Evolutionary conservation across 345 rosid genomes (phyloP).

Genomic region (Psidium friedrichsthalianum): DNA sequence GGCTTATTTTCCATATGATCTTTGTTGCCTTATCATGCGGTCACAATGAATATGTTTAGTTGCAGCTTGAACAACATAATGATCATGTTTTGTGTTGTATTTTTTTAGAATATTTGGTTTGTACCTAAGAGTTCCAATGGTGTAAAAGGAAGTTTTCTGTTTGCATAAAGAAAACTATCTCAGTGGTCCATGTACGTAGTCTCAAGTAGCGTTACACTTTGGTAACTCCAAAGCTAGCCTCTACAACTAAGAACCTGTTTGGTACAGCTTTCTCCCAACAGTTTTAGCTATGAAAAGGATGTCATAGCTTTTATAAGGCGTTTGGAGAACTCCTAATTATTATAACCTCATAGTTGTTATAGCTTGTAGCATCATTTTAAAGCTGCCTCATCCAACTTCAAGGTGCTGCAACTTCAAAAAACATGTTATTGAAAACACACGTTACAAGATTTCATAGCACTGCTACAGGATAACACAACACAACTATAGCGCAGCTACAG

Average conservation of each 20-base stretch:
- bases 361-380: neutral
- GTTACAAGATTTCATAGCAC: neutral
- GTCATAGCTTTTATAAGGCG: neutral
- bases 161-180: neutral
- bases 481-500: neutral
- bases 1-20: neutral
- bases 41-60: neutral
- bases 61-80: neutral
- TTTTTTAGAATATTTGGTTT: neutral
- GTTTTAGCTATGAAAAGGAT: neutral
- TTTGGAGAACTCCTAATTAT: neutral
- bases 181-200: neutral
- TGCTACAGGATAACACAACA: neutral
- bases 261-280: neutral
- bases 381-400: neutral
- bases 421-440: neutral
- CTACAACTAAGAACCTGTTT: neutral
- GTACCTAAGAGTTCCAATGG: neutral
- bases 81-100: neutral
- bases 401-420: neutral
- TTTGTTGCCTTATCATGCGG: neutral
- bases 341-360: neutral
- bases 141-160: neutral
- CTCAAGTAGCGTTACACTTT: neutral
- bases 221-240: neutral